Evolutionary conservation across 768 basidiomycete species (phyloP), one percentile per base, ranked within the genome.

Genomic region (Phanerochaete carnosa): DNA sequence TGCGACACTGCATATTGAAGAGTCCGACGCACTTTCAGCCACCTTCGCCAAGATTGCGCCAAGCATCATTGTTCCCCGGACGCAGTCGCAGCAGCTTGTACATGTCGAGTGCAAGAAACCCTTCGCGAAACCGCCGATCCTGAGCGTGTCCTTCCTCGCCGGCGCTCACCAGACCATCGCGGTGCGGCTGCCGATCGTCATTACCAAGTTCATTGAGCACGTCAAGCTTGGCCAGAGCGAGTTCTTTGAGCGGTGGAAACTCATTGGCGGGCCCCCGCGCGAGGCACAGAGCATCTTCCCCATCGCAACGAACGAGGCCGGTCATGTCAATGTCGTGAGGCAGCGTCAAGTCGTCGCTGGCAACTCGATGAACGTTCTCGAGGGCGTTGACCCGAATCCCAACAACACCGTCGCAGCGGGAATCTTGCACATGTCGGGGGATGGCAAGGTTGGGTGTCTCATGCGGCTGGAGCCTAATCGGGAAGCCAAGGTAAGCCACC

Each of bases 191-290:
- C 97, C 97, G 12, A 85, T 99, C 64, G 83, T 92, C 46, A 68
- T 97, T 58, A 89, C 89, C 43, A 94, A 96, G 73, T 99, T 99
- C 74, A 83, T 98, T 58, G 96, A 97, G 69, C 91, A 92, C 26
- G 95, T 98, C 64, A 89, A 87, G 68, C 83, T 99, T 33, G 86
- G 84, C 12, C 80, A 83, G 62, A 76, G 83, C 0, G 92, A 97
- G 66, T 99, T 98, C 81, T 99, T 98, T 75, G 95, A 98, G 73
- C 80, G 97, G 55, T 99, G 97, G 97, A 95, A 94, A 73, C 76
- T 97, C 66, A 98, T 98, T 55, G 97, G 97, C 7, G 97, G 97
- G 1, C 80, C 94, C 13, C 97, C 97, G 29, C 84, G 95, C 53
- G 97, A 99, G 76, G 85, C 90, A 28, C 97, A 99, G 72, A 73